Evolutionary conservation across 352 stramenopile genomes (phyloP).

Genomic region (Globisporangium acanthophoron): DNA sequence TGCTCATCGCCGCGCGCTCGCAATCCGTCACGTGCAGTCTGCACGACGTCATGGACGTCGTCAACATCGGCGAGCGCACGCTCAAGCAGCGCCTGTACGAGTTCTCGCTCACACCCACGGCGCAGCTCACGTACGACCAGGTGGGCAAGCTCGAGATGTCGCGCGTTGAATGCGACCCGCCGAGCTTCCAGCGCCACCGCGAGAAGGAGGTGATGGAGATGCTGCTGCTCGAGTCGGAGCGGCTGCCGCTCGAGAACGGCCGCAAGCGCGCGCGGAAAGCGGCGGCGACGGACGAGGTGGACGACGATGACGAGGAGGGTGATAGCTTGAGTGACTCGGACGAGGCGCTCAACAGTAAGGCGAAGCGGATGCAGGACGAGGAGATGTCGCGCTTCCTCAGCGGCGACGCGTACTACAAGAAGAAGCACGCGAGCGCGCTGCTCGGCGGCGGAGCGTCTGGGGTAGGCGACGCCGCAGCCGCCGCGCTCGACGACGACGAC

Average conservation of each 20-base stretch:
- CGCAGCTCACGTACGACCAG: constrained; percentile 94
- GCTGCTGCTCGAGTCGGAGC: constrained; percentile 79
- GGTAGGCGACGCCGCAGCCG: not conserved
- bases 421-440: constrained; percentile 39
- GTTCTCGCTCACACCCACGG: constrained; percentile 95
- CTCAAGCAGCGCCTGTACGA: constrained; percentile 95
- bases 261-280: constrained; percentile 25
- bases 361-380: constrained; percentile 62
- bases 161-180: constrained; percentile 83
- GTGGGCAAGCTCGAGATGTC: constrained; percentile 90
- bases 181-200: constrained; percentile 82
- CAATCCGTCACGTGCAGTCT: constrained; percentile 91
- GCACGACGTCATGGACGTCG: constrained; percentile 86
- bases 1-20: constrained; percentile 95
- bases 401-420: constrained; percentile 61
- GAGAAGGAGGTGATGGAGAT: constrained; percentile 90
- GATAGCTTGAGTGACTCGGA: constrained; percentile 26
- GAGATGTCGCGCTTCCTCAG: constrained; percentile 72
- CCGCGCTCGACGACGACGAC: constrained; percentile 36
- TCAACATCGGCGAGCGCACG: constrained; percentile 96
- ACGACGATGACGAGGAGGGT: constrained; percentile 23
- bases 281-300: constrained; percentile 3
- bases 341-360: constrained; percentile 29
- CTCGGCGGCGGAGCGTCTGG: constrained; percentile 12
- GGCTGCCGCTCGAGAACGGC: constrained; percentile 45